Percentiles rank a stretch among this genome's conserved stretches.
phyloP scores from a whole-genome alignment of 2,329 filamentous ascomycete species.

The Pseudophaeomoniella oleicola region DNA sequence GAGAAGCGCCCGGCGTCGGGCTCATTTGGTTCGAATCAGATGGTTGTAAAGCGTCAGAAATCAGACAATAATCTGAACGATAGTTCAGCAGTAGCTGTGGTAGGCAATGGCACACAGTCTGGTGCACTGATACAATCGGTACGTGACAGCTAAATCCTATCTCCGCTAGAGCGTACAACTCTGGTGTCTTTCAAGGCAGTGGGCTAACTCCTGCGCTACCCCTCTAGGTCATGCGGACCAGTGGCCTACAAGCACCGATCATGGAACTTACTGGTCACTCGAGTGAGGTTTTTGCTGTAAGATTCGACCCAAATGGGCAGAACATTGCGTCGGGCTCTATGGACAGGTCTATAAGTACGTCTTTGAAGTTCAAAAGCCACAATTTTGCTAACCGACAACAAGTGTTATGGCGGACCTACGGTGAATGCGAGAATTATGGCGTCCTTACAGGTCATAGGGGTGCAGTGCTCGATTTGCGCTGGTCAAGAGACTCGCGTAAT shows the following conservation, averaged over 20 bases:
- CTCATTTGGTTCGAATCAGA: constrained; percentile 57
- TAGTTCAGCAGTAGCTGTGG: constrained; percentile 40
- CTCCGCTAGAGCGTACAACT: neutral
- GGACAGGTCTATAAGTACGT: constrained; percentile 76
- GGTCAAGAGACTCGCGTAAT: constrained; percentile 86
- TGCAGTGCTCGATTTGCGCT: constrained; percentile 82
- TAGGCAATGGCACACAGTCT: constrained; percentile 36
- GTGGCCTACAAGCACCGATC: constrained; percentile 71
- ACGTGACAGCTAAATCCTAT: constrained; percentile 20
- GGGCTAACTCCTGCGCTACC: neutral
- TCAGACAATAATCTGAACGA: constrained; percentile 41
- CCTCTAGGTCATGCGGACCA: constrained; percentile 59
- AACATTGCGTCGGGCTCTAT: constrained; percentile 89
- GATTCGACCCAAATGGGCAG: constrained; percentile 79
- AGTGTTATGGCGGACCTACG: constrained; percentile 92
- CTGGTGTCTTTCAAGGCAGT: neutral
- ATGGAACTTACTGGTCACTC: constrained; percentile 76
- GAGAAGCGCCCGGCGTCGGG: constrained; percentile 87
- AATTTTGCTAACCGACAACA: constrained; percentile 3
- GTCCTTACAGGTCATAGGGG: constrained; percentile 77
- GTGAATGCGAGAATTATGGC: constrained; percentile 89
- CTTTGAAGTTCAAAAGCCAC: neutral
- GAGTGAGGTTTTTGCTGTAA: constrained; percentile 78
- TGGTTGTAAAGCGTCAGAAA: constrained; percentile 84
- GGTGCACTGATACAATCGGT: constrained; percentile 53